Base-by-base conservation (phyloP, 306 rosid species). In the Rubus parviflorus region DNA sequence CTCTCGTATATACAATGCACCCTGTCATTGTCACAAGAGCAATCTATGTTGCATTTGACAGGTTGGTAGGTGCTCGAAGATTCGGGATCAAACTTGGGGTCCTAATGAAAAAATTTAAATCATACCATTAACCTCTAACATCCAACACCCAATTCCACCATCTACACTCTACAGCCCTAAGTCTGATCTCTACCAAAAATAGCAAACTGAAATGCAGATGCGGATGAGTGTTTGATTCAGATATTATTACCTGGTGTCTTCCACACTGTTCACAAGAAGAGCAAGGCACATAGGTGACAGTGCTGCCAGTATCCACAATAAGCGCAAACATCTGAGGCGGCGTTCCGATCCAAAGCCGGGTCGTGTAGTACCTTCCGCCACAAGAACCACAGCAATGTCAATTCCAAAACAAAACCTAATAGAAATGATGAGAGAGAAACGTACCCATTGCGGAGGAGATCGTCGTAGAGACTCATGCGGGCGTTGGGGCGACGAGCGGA, bases 241-340 rank as follows among this genome's bases (percentile, higher is more conserved):
- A 37, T 17, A 64, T 3, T 0, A 38, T 17, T 4, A 87, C 90
- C 90, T 87, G 85, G 60, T 85, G 99, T 54, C 66, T 86, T 20
- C 99, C 99, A 80, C 97, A 95, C 17, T 85, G 90, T 78, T 88
- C 85, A 74, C 99, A 95, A 65, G 87, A 83, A 8, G 96, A 84
- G 76, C 99, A 95, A 10, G 99, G 99, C 20, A 95, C 99, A 67
- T 95, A 95, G 41, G 99, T 95, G 40, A 95, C 97, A 48, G 97
- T 88, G 85, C 99, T 95, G 52, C 99, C 99, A 7, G 99, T 90
- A 74, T 95, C 99, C 56, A 95, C 99, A 74, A 95, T 95, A 13
- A 95, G 96, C 42, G 97, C 90, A 72, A 95, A 95, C 81, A 54
- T 81, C 85, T 95, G 99, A 19, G 97, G 97, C 58, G 97, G 99